phyloP scores from a whole-genome alignment of 352 stramenopile genomes.

The Phytophthora pistaciae region DNA sequence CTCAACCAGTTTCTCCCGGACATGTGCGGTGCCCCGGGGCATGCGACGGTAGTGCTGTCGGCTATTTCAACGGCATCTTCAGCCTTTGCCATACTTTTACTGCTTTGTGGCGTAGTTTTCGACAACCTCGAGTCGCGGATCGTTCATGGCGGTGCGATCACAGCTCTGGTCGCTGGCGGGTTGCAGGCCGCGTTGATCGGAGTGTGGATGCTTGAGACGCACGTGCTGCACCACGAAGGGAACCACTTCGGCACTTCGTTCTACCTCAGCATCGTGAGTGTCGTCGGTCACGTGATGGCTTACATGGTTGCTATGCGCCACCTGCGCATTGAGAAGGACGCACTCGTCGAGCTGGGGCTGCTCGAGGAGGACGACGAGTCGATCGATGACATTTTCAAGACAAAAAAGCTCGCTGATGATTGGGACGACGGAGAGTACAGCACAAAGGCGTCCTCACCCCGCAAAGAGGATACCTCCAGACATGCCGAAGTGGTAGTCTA shows the following conservation, averaged over 20 bases:
- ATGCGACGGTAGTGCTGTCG: slow-evolving; percentile 37
- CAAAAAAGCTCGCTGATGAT: slow-evolving; percentile 38
- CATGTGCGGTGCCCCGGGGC: slow-evolving; percentile 48
- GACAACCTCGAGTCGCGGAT: slow-evolving; percentile 52
- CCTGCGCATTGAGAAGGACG: slow-evolving; percentile 46
- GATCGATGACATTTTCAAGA: slow-evolving; percentile 37
- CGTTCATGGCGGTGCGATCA: slow-evolving; percentile 39
- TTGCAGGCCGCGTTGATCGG: slow-evolving; percentile 45
- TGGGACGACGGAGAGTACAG: slow-evolving; percentile 22
- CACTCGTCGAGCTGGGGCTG: slow-evolving; percentile 40
- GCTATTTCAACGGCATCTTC: slow-evolving; percentile 36
- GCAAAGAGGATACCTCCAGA: slow-evolving; percentile 27
- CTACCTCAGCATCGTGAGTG: slow-evolving; percentile 53
- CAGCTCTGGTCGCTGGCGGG: slow-evolving; percentile 21
- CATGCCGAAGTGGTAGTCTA: slow-evolving; percentile 29
- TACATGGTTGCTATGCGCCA: slow-evolving; percentile 50
- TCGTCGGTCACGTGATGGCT: slow-evolving; percentile 34
- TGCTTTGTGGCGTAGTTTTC: slow-evolving; percentile 57
- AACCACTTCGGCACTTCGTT: slow-evolving; percentile 57
- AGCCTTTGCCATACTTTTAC: slow-evolving; percentile 30
- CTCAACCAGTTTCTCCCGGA: slow-evolving; percentile 45
- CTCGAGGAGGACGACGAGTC: slow-evolving; percentile 41
- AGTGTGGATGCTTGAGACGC: slow-evolving; percentile 55
- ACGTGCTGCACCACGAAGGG: slow-evolving; percentile 32
- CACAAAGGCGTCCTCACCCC: slow-evolving; percentile 15